Percentiles rank a stretch among this genome's conserved stretches.
Evolutionary conservation across 441 rosid genomes (phyloP).

Genomic region (Populus hybrid): DNA sequence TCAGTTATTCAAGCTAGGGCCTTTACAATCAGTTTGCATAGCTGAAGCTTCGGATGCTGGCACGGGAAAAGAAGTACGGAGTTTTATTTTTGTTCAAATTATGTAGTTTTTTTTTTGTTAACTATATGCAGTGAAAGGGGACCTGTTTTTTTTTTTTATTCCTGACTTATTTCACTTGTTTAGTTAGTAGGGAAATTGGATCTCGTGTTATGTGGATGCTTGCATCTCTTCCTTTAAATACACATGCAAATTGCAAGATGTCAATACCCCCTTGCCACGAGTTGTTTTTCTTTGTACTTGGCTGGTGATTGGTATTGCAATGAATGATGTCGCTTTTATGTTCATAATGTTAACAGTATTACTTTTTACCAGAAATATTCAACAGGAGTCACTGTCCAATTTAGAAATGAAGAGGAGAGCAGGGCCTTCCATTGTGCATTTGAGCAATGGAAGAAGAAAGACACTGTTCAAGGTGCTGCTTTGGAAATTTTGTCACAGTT

Average conservation of each 20-base stretch:
- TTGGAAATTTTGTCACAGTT: slow-evolving; percentile 28
- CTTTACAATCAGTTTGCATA: slow-evolving; percentile 59
- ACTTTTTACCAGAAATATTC: slow-evolving; percentile 65
- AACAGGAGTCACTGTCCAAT: slow-evolving; percentile 52
- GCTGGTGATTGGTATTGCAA: neutral
- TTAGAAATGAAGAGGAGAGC: slow-evolving; percentile 75
- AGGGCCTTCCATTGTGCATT: slow-evolving; percentile 65
- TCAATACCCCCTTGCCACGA: neutral
- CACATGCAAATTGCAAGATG: neutral
- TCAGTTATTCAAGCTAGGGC: slow-evolving; percentile 77
- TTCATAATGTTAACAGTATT: slow-evolving; percentile 24
- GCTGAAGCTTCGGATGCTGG: slow-evolving; percentile 36
- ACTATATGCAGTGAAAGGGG: neutral
- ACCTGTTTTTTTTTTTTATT: neutral
- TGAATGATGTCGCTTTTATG: slow-evolving; percentile 15
- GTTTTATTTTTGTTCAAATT: neutral
- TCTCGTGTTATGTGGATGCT: neutral
- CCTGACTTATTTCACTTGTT: neutral
- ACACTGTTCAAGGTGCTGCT: slow-evolving; percentile 54
- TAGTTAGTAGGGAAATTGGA: neutral
- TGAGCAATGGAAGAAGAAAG: slow-evolving; percentile 73
- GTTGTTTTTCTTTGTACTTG: slow-evolving; percentile 5
- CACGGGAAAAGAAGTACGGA: slow-evolving; percentile 47
- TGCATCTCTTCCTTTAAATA: neutral
- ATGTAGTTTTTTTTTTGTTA: neutral